phyloP scores from a whole-genome alignment of 495 filamentous ascomycete genomes.

The Penicillium bialowiezense region DNA sequence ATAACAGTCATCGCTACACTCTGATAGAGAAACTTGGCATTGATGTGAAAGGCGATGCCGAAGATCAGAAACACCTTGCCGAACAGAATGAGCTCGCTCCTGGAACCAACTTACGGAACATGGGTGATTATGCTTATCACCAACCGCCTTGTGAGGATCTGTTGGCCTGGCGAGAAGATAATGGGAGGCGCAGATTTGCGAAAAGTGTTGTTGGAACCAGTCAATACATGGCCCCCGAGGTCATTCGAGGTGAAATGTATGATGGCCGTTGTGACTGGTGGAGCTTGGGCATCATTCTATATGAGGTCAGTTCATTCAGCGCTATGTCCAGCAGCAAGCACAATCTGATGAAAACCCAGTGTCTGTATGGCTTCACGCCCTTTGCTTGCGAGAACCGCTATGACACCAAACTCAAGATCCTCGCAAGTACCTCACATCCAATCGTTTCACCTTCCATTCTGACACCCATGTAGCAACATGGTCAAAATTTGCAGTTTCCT shows the following conservation, averaged over 20 bases:
- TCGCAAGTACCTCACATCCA: constrained; percentile 48
- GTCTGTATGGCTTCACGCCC: constrained; percentile 85
- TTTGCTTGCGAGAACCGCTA: constrained; percentile 80
- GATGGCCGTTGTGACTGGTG: constrained; percentile 96
- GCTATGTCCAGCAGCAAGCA: not conserved
- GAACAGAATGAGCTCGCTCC: constrained; percentile 28
- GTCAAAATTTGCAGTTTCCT: constrained; percentile 60
- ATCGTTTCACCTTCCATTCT: not conserved
- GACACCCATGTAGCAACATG: constrained; percentile 39
- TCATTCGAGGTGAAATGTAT: constrained; percentile 77
- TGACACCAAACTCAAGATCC: constrained; percentile 76
- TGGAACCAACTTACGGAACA: not conserved
- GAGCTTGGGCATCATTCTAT: constrained; percentile 91
- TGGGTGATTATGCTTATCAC: constrained; percentile 10
- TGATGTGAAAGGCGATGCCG: constrained; percentile 67
- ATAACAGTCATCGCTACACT: constrained; percentile 73
- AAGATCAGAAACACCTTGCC: constrained; percentile 56
- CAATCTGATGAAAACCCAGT: constrained; percentile 41
- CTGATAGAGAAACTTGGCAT: constrained; percentile 74
- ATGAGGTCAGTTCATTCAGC: constrained; percentile 54
- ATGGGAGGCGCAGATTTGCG: constrained; percentile 69
- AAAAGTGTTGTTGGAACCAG: constrained; percentile 91
- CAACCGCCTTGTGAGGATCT: constrained; percentile 37
- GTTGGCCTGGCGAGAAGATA: constrained; percentile 74
- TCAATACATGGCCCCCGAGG: constrained; percentile 97